Conservation (phyloP, 2,329 filamentous ascomycete genomes). For the Colletotrichum tanaceti region DNA sequence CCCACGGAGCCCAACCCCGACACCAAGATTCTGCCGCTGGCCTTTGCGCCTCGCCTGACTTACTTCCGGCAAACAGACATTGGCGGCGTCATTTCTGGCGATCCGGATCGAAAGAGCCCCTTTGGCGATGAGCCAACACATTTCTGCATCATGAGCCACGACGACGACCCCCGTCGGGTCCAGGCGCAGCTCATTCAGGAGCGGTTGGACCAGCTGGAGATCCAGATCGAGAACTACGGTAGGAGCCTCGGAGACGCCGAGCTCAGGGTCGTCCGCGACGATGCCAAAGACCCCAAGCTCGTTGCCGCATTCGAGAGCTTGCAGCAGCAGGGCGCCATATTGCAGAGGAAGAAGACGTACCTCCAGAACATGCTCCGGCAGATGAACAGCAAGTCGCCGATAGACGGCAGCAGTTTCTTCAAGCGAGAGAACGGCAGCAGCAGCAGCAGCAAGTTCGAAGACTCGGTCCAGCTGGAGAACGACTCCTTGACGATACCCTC, state of each 20-base stretch:
- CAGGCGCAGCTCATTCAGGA: conserved; percentile 87
- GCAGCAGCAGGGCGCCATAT: conserved; percentile 64
- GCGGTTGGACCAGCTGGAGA: conserved; percentile 80
- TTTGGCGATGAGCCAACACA: conserved; percentile 96
- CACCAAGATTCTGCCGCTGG: conserved; percentile 92
- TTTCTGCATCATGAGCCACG: conserved; percentile 92
- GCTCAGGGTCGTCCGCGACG: conserved; percentile 68
- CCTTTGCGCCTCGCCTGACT: conserved; percentile 92
- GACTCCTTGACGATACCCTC: conserved; percentile 74
- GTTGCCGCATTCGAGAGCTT: conserved; percentile 71
- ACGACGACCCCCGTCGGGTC: conserved; percentile 88
- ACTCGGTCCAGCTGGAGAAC: conserved; percentile 60
- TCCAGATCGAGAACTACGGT: conserved; percentile 81
- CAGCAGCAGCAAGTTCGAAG: conserved; percentile 43
- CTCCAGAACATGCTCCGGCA: conserved; percentile 68
- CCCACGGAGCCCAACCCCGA: conserved; percentile 90
- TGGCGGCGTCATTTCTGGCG: conserved; percentile 80
- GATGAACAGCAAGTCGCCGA: conserved; percentile 54
- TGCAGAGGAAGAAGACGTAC: conserved; percentile 69
- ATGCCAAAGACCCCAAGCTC: conserved; percentile 61
- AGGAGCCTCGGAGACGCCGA: conserved; percentile 81
- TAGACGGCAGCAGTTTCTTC: conserved; percentile 46
- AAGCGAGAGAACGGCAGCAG: conserved; percentile 44
- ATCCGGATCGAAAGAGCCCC: conserved; percentile 83
- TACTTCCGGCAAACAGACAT: conserved; percentile 98